A percentile compares a stretch with the other conserved stretches of the same genome.
These are phyloP conservation scores for Pelargonium citronellum DNA, from an alignment of 441 rosid species.

Conservation along the genomic window DNA sequence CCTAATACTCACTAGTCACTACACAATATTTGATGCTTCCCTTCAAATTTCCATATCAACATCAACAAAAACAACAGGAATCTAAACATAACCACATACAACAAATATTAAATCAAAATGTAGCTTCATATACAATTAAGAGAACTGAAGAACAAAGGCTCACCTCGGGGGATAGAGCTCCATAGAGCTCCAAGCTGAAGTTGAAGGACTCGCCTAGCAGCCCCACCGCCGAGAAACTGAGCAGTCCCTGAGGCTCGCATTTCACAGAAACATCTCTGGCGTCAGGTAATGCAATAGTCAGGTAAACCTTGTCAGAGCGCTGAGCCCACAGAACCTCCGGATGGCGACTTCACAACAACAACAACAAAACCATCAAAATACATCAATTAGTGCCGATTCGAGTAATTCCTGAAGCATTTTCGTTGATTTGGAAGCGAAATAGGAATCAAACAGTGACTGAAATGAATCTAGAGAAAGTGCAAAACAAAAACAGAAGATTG, in stretches of 20 bases:
- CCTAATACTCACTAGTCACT: too few species aligned
- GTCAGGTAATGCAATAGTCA: constrained; percentile 78
- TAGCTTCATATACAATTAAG: background rate
- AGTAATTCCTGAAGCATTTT: too few species aligned
- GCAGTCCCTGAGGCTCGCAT: constrained; percentile 61
- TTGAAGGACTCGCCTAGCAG: constrained; percentile 56
- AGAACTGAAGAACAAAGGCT: background rate
- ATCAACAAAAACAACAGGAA: background rate
- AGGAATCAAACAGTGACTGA: too few species aligned
- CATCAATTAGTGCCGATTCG: too few species aligned
- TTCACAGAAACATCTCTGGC: constrained; percentile 67
- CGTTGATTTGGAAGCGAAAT: too few species aligned
- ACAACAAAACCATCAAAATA: background rate
- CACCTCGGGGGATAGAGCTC: constrained; percentile 59
- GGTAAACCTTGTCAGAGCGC: constrained; percentile 68
- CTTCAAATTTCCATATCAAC: background rate
- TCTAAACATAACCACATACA: background rate
- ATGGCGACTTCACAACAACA: constrained; percentile 47
- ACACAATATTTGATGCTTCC: background rate
- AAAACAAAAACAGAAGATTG: too few species aligned
- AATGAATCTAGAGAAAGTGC: too few species aligned
- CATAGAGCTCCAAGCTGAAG: constrained; percentile 60
- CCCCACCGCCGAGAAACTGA: constrained; percentile 82
- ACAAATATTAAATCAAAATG: background rate
- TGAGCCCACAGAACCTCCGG: constrained; percentile 98